phyloP scores from a whole-genome alignment of 306 rosid species.

The Echinosophora koreensis region DNA sequence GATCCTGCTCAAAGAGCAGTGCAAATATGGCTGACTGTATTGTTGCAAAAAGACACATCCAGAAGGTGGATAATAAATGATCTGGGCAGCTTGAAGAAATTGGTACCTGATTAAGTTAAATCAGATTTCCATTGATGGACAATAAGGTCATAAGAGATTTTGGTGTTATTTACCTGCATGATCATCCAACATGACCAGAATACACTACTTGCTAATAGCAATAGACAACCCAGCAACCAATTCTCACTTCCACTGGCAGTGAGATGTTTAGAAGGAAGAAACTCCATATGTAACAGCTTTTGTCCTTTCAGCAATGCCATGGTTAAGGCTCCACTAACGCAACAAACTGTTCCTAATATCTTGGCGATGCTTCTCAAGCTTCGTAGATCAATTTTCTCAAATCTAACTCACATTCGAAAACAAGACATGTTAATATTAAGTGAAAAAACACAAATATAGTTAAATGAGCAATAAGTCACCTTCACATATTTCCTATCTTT shows the following conservation, averaged over 20 bases:
- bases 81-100: constrained; percentile 67
- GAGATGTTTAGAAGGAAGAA: constrained; percentile 46
- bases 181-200: constrained; percentile 72
- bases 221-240: constrained; percentile 62
- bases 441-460: background rate
- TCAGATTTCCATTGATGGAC: constrained; percentile 22
- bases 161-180: constrained; percentile 60
- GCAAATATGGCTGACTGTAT: constrained; percentile 58
- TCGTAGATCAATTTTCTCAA: constrained; percentile 60
- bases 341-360: constrained; percentile 66
- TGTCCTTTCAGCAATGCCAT: constrained; percentile 78
- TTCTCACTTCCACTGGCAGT: constrained; percentile 44
- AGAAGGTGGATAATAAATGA: constrained; percentile 62
- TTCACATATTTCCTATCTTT: background rate
- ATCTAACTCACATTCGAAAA: constrained; percentile 46
- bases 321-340: constrained; percentile 74
- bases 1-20: constrained; percentile 50
- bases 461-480: background rate
- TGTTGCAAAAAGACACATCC: constrained; percentile 70
- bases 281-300: constrained; percentile 56
- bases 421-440: constrained; percentile 9
- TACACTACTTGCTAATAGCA: constrained; percentile 58
- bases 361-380: constrained; percentile 67
- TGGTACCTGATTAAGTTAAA: constrained; percentile 62
- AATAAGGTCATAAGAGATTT: background rate